Percentiles rank a stretch among this genome's conserved stretches.
phyloP scores from a whole-genome alignment of 768 basidiomycete genomes.

The Tulasnella sp. region DNA sequence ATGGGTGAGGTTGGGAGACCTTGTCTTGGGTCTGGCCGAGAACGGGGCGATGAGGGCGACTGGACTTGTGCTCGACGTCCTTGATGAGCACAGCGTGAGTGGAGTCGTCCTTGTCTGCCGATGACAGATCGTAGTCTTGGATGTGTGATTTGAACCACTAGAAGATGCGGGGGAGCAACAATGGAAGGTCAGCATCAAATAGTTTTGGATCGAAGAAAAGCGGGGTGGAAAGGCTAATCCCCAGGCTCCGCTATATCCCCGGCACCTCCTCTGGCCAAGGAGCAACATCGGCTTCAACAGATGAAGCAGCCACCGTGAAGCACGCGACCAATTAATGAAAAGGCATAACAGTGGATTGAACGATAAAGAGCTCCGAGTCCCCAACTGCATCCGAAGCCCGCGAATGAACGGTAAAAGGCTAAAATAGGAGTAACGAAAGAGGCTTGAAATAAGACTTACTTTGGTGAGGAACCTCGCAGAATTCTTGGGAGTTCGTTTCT shows the following conservation, averaged over 20 bases:
- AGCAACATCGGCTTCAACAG: too few relatives aligned
- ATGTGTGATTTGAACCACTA: conserved; percentile 9
- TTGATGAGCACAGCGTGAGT: not conserved
- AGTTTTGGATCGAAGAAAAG: not conserved
- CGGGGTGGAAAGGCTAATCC: too few relatives aligned
- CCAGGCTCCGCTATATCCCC: too few relatives aligned
- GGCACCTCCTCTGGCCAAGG: too few relatives aligned
- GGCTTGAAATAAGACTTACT: conserved; percentile 26
- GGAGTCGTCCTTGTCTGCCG: conserved; percentile 2
- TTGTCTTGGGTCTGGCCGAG: not conserved
- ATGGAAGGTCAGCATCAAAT: not conserved
- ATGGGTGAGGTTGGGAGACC: not conserved
- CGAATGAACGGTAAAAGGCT: not conserved
- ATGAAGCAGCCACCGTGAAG: too few relatives aligned
- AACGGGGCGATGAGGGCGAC: not conserved
- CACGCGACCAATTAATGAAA: too few relatives aligned
- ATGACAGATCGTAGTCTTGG: not conserved
- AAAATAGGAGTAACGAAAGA: not conserved
- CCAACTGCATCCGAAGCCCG: too few relatives aligned
- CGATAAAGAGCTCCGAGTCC: too few relatives aligned
- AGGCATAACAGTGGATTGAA: too few relatives aligned
- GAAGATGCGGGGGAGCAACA: not conserved
- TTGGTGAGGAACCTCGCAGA: conserved; percentile 47
- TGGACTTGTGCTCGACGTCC: not conserved
- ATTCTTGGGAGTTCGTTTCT: conserved; percentile 52